These are phyloP conservation scores for Quercus engelmannii DNA, from an alignment of 306 rosid species.

Conservation along the genomic window DNA sequence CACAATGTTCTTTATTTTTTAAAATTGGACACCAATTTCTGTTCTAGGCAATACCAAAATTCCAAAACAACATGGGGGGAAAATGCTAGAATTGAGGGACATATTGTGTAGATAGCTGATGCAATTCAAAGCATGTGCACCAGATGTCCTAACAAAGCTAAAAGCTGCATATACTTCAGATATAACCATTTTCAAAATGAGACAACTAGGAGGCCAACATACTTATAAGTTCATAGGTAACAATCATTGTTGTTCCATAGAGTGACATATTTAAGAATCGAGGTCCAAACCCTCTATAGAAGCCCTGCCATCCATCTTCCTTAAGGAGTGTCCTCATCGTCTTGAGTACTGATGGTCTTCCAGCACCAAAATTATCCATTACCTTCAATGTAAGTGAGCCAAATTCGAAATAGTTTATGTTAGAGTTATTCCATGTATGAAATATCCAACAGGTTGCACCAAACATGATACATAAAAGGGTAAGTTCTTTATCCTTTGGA, in stretches of 20 bases:
- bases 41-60: background rate
- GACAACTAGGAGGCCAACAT: constrained; percentile 25
- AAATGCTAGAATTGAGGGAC: background rate
- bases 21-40: background rate
- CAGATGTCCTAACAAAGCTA: background rate
- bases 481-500: background rate
- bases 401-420: constrained; percentile 11
- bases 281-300: constrained; percentile 85
- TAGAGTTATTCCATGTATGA: background rate
- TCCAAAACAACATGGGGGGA: background rate
- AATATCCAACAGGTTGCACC: constrained; percentile 3
- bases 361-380: constrained; percentile 68
- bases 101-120: too few relatives aligned
- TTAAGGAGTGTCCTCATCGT: constrained; percentile 56
- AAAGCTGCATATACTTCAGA: background rate
- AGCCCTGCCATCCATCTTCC: constrained; percentile 95
- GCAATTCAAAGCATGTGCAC: constrained; percentile 5
- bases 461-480: background rate
- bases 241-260: constrained; percentile 85
- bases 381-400: constrained; percentile 37
- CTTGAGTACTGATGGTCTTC: constrained; percentile 81
- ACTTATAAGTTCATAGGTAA: constrained; percentile 89
- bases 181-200: constrained; percentile 1
- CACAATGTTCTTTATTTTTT: too few relatives aligned
- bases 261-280: constrained; percentile 86